Evolutionary conservation across 371 early-diverging fungal species (phyloP).

Genomic region (Rhizopus sp.): DNA sequence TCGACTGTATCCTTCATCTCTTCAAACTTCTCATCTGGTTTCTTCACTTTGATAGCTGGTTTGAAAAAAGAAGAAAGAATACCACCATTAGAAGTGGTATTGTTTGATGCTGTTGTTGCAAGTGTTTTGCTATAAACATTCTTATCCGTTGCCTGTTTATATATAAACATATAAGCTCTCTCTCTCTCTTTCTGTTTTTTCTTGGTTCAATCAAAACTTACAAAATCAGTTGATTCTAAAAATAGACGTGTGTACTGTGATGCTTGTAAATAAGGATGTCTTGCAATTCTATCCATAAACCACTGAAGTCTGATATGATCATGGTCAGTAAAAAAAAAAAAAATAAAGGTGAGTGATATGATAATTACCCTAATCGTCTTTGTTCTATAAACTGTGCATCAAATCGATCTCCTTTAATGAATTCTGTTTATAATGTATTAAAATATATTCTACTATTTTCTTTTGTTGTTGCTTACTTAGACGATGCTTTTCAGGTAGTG

Average conservation of each 20-base stretch:
- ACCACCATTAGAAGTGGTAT: slow-evolving; percentile 35
- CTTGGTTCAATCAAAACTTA: slow-evolving; percentile 15
- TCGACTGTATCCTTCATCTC: slow-evolving; percentile 79
- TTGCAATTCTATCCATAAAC: slow-evolving; percentile 79
- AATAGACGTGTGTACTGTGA: slow-evolving; percentile 75
- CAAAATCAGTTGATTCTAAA: slow-evolving; percentile 81
- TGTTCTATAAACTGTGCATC: slow-evolving; percentile 85
- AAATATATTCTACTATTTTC: neutral
- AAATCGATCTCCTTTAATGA: slow-evolving; percentile 94
- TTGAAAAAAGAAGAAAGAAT: slow-evolving; percentile 84
- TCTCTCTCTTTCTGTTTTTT: too few species aligned
- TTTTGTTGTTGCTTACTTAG: slow-evolving; percentile 57
- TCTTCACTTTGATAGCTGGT: slow-evolving; percentile 83
- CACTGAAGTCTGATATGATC: slow-evolving; percentile 62
- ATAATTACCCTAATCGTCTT: slow-evolving; percentile 61
- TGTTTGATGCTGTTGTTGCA: slow-evolving; percentile 30
- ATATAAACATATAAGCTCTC: neutral
- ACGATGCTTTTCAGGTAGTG: slow-evolving; percentile 90
- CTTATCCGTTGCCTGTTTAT: slow-evolving; percentile 36
- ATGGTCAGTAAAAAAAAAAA: neutral
- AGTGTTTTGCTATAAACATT: slow-evolving; percentile 39
- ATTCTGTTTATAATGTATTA: slow-evolving; percentile 55
- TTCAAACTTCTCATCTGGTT: slow-evolving; percentile 84
- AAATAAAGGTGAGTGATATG: neutral
- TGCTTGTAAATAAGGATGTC: slow-evolving; percentile 80